Percentiles rank a stretch among this genome's conserved stretches.
These are phyloP conservation scores for Bryum argenteum DNA, from an alignment of 225 moss, liverwort and hornwort species.

Conservation along the genomic window DNA sequence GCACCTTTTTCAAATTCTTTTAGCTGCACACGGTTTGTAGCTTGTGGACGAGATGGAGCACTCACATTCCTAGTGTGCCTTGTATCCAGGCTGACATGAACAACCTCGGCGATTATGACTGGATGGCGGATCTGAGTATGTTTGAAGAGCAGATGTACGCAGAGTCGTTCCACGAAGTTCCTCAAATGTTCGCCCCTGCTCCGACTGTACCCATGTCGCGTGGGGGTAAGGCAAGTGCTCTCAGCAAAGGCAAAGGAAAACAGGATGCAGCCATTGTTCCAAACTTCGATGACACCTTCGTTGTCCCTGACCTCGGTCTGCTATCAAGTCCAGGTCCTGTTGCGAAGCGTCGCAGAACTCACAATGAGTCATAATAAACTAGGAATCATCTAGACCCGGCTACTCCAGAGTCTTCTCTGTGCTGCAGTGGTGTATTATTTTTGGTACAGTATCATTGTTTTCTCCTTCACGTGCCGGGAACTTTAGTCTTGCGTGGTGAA, in stretches of 20 bases:
- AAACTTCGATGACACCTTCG: slow-evolving; percentile 75
- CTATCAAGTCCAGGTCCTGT: slow-evolving; percentile 55
- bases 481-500: slow-evolving; percentile 4
- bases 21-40: background rate
- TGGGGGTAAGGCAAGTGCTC: slow-evolving; percentile 31
- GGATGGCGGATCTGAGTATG: slow-evolving; percentile 86
- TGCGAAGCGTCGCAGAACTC: slow-evolving; percentile 68
- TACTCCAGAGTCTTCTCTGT: slow-evolving; percentile 10
- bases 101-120: slow-evolving; percentile 80
- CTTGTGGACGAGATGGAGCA: background rate
- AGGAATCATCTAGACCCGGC: slow-evolving; percentile 7
- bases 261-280: slow-evolving; percentile 64
- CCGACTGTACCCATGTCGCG: slow-evolving; percentile 37
- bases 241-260: slow-evolving; percentile 76
- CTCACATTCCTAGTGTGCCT: background rate
- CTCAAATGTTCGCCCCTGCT: slow-evolving; percentile 63
- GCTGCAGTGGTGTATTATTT: slow-evolving; percentile 21
- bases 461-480: background rate
- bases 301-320: slow-evolving; percentile 84
- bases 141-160: slow-evolving; percentile 88
- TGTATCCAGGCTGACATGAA: slow-evolving; percentile 72
- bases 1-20: background rate
- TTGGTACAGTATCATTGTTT: slow-evolving; percentile 23
- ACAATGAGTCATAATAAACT: slow-evolving; percentile 19
- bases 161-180: slow-evolving; percentile 80